Percentiles rank a stretch among this genome's conserved stretches.
These are phyloP conservation scores for Reticulascus tulasneorum DNA, from an alignment of 2,329 filamentous ascomycete genomes.

Conservation along the genomic window DNA sequence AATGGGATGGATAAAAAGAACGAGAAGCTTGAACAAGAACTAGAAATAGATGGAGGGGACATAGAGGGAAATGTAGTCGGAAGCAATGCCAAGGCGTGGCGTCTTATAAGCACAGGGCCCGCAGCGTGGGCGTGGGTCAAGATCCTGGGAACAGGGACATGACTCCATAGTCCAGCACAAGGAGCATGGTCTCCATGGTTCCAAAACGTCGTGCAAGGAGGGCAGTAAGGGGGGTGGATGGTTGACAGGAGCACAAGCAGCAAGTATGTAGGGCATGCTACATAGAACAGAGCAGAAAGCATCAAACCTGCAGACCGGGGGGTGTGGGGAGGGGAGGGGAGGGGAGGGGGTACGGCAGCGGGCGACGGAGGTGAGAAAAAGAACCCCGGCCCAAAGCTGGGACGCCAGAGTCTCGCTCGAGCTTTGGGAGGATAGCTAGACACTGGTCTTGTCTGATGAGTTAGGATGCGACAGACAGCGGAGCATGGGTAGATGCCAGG, in stretches of 20 bases:
- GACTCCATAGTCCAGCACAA: conserved; percentile 13
- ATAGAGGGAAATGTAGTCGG: conserved; percentile 24
- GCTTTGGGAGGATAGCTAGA: background rate
- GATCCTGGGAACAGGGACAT: conserved; percentile 17
- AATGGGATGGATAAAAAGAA: conserved; percentile 19
- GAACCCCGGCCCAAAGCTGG: too few relatives aligned
- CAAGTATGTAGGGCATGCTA: background rate
- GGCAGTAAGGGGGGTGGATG: conserved; percentile 17
- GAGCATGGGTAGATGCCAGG: conserved; percentile 2
- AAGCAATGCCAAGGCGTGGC: conserved; percentile 36
- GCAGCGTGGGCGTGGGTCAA: conserved; percentile 18
- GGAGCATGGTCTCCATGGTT: conserved; percentile 31
- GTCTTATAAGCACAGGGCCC: conserved; percentile 29
- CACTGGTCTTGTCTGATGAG: conserved; percentile 2
- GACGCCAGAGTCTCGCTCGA: too few relatives aligned
- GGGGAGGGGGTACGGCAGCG: background rate
- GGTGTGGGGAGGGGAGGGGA: background rate
- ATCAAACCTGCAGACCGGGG: conserved; percentile 6
- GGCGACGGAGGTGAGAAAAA: background rate
- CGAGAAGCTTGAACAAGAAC: conserved; percentile 19
- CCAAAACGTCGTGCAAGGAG: conserved; percentile 35
- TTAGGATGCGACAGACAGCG: conserved; percentile 3
- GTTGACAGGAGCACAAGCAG: conserved; percentile 18
- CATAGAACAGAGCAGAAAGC: too few relatives aligned
- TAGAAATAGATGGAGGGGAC: conserved; percentile 27